Evolutionary conservation across 2,329 filamentous ascomycete species (phyloP), one percentile per base, ranked within the genome.

Genomic region (Diaporthe sp.): DNA sequence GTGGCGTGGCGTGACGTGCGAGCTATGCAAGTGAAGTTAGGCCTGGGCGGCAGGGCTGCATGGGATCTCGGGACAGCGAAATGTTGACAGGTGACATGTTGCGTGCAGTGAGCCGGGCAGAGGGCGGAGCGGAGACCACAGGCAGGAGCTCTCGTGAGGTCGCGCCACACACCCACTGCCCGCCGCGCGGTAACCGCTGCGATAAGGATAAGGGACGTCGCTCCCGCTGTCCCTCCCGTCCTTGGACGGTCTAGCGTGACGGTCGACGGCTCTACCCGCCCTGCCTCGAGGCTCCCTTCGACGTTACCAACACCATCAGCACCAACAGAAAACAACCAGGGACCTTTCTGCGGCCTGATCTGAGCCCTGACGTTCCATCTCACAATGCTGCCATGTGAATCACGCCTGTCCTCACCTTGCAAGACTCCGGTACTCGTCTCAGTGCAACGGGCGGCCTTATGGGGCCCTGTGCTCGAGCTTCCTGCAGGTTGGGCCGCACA

Each of bases 1-100:
- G 13, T 39, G 57, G 57, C 34, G 13, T 39, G 57, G 57, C 57
- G 37, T 28, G 63, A 39, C 63, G 47, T 53, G 47, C 31, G 47
- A 25, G 31, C 47, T 68, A 68, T 68, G 63, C 63, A n/a, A 25
- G 31, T 34, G 12, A 53, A 15, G 28, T 39, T 31, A 39, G 63
- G 63, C 47, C 31, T 25, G 47, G 44, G 47, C 31, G 31, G 31
- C 63, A 53, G 63, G 63, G 47, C 63, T 53, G 63, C 63, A 51
- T 51, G 44, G 47, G 44, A 25, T 51, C 28, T 68, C 44, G 63
- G 44, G 63, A 51, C 20, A 17, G 22, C 44, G 20, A 12, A 49
- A 17, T 51, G 63, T 51, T 68, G 63, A 68, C 31, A 39, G 65
- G 31, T 53, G 65, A 70, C 49, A 28, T 53, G 47, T 70, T 55